Percentiles rank a stretch among this genome's conserved stretches.
These are phyloP conservation scores for Pseudocercospora macadamiae DNA, from an alignment of 2,329 filamentous ascomycete genomes.

Conservation along the genomic window DNA sequence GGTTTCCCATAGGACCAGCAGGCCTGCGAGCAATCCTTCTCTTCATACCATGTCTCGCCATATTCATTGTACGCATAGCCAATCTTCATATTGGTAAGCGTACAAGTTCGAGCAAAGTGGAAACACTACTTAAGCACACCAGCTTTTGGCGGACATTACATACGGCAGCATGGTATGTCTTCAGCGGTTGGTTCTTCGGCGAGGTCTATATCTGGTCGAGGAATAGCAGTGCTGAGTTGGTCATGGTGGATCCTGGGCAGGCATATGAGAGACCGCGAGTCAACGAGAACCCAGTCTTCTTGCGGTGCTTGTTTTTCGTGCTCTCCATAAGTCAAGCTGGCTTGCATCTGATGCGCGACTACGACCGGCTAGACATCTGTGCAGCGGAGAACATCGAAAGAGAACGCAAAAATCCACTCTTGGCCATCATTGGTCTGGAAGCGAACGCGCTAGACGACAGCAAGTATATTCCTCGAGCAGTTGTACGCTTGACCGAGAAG, in stretches of 20 bases:
- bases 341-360: slow-evolving; percentile 71
- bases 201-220: slow-evolving; percentile 77
- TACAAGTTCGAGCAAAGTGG: slow-evolving; percentile 69
- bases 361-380: slow-evolving; percentile 66
- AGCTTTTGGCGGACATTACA: slow-evolving; percentile 19
- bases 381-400: slow-evolving; percentile 31
- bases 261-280: slow-evolving; percentile 70
- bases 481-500: slow-evolving; percentile 9
- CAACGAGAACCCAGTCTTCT: slow-evolving; percentile 84
- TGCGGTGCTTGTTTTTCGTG: slow-evolving; percentile 70
- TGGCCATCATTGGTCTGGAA: slow-evolving; percentile 2
- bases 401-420: background rate
- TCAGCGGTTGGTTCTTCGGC: slow-evolving; percentile 78
- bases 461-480: slow-evolving; percentile 8
- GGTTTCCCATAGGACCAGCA: slow-evolving; percentile 78
- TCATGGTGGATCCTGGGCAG: slow-evolving; percentile 70
- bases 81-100: slow-evolving; percentile 49
- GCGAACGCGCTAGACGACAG: background rate
- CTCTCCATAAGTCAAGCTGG: slow-evolving; percentile 71
- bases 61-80: slow-evolving; percentile 80
- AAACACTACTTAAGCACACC: slow-evolving; percentile 64
- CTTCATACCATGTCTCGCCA: slow-evolving; percentile 72
- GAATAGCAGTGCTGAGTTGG: slow-evolving; percentile 62
- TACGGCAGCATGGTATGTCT: slow-evolving; percentile 73
- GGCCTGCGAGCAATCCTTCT: slow-evolving; percentile 75